Base-by-base conservation (phyloP, 2,329 filamentous ascomycete species). In the Apiospora arundinis region DNA sequence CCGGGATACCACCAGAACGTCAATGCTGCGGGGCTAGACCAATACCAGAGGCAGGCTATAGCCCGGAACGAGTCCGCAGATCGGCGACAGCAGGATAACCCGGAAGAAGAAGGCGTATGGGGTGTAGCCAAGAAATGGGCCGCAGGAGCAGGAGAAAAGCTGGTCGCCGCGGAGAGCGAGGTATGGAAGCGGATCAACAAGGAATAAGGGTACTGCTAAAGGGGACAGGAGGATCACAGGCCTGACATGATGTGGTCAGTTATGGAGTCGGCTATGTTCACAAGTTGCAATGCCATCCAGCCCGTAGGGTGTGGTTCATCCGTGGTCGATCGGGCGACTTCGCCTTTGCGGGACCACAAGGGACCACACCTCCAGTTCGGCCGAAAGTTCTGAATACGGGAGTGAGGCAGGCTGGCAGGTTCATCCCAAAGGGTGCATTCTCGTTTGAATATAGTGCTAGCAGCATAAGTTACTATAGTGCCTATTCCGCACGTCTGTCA, bases 111-210 rank as follows among this genome's bases (percentile, higher is more conserved):
- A 3, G 84, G 86, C n/a, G 80, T 90, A 7, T 90, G 88, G 87
- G 84, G 83, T 70, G 80, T 85, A 66, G 88, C 88, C 14, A 89
- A 87, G 83, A 90, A 88, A 78, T 86, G 87, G 83, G 88, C 87
- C 65, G 82, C 84, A 72, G 85, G 84, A 45, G 89, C 89, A 8
- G 89, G 89, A 68, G 86, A 86, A 73, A 88, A 85, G 77, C 80
- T 92, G 40, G 87, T 85, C 11, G 87, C 85, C 18, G 89, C 88
- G 18, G 90, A 92, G 82, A 83, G 82, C 68, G 88, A 91, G 79
- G 85, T 92, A 32, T 92, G 90, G 90, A 87, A 86, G 80, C 86
- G 85, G 77, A 89, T 91, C 77, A 91, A 89, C 80, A 90, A 89
- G 81, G 83, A 87, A 67, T 87, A 83, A 65, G 48, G 46, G 21